Conservation (phyloP, 345 rosid genomes). For the Pseudoturritis turrita region DNA sequence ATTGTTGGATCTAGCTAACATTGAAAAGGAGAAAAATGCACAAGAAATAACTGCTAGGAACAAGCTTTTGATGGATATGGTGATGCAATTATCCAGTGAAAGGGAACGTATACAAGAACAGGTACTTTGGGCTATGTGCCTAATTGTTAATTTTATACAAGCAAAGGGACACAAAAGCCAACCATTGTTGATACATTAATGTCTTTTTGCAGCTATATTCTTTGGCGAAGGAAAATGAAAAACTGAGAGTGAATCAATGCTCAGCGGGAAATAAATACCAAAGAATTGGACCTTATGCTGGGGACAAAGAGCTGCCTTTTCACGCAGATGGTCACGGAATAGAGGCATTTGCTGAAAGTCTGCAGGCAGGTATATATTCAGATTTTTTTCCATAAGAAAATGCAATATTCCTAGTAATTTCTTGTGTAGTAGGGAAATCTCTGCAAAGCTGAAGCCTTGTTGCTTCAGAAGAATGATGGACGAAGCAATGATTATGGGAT, state of each 20-base stretch:
- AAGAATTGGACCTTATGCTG: constrained; percentile 14
- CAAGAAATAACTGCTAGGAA: constrained; percentile 57
- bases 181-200: background rate
- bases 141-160: background rate
- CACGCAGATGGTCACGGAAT: constrained; percentile 32
- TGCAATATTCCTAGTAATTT: background rate
- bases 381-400: background rate
- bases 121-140: constrained; percentile 35
- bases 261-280: constrained; percentile 20
- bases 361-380: constrained; percentile 52
- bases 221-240: constrained; percentile 48
- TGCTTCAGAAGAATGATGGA: constrained; percentile 5
- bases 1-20: constrained; percentile 48
- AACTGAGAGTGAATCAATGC: constrained; percentile 42
- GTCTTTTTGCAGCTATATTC: constrained; percentile 50
- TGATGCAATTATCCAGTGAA: constrained; percentile 60
- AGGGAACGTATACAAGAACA: constrained; percentile 80
- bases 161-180: background rate
- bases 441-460: background rate
- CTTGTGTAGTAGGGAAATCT: background rate
- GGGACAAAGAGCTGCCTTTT: constrained; percentile 28
- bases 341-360: constrained; percentile 30
- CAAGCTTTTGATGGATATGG: constrained; percentile 65
- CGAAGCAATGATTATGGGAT: background rate
- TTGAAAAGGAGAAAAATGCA: constrained; percentile 48